Base-by-base conservation (phyloP, 164 flowering plant species). In the grape (Vitis vinifera) region DNA sequence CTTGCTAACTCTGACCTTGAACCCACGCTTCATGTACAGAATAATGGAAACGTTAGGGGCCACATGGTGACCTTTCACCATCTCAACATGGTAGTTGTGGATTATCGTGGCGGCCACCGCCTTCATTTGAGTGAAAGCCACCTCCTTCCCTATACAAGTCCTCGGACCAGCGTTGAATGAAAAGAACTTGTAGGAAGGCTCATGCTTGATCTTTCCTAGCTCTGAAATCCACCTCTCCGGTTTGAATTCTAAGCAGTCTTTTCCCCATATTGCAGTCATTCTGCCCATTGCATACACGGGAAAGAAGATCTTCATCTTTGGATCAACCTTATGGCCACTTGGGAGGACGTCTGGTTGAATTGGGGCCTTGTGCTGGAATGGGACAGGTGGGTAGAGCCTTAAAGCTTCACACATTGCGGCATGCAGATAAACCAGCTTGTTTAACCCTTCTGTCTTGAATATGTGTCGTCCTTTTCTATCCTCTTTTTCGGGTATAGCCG, bases 201-300 rank as follows among this genome's bases (percentile, higher is more conserved):
- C 81, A n/a, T 75, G 69, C 16, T 60, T 73, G 7, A 86, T 73
- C 16, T 71, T 47, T 27, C 87, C 87, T 19, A 15, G 3, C 17
- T 76, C 79, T 0, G 73, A 48, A 12, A 86, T 76, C 92, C 92
- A 86, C 59, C 88, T 76, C 76, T 86, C 87, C 0, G 92, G 88
- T 72, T 74, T 83, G 79, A 85, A 88, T 3, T 80, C 84, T 23
- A 67, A 49, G 69, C 87, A 80, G 65, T 84, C 89, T 52, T 80
- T 59, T 0, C 89, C 92, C 92, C 91, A 85, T 9, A 82, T 27
- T 3, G 29, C 65, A 17, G 72, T 63, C 81, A 76, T 81, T 69
- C 91, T 81, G 50, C 82, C 88, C 86, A 84, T 74, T 14, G 86
- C 63, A 58, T 81, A 86, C 1, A 75, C 6, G 0, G 66, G 68